Evolutionary conservation across 495 filamentous ascomycete genomes (phyloP), one percentile per base, ranked within the genome.

Genomic region (Tuber umbilicatum): DNA sequence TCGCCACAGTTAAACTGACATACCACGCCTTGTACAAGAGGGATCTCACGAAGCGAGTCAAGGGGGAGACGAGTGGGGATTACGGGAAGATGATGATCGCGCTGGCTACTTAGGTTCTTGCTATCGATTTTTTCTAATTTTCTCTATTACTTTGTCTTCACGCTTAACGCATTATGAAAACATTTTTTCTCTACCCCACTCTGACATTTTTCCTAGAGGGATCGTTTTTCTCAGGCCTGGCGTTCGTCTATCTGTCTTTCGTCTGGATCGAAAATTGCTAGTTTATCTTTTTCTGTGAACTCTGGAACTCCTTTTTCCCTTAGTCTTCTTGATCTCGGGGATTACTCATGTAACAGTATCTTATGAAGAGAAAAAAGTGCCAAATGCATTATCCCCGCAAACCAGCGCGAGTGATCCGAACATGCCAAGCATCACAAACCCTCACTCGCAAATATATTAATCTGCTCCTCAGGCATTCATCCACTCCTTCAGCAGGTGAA

Each of bases 61-160:
- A 86, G 75, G 89, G 90, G 1, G 94, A 98, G 86, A 95, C 93
- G 4, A 93, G 91, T 75, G 93, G 94, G 9, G 91, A 97, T 85
- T 96, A 94, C 73, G 87, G 92, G 85, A 88, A 84, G 78, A 79
- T 91, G 75, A 82, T 94, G 86, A 82, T 92, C 64, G 90, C 88
- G 60, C 75, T 84, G 80, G 70, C 72, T 69, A 67, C 37, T 21
- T 81, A 72, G 47, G 75, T 37, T n/a, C 50, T 21, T 27, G 21
- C 14, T n/a, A 50, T 68, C 40, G 21, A 9, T 72, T 21, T 72
- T 68, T 72, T 23, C 17, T 55, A 16, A 17, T n/a, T 60, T 72
- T 72, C 17, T 35, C 21, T 72, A 47, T 0, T 27, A 16, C 21
- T 23, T 70, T 70, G 37, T 6, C 35, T 35, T 35, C 27, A 16